These are phyloP conservation scores for Mycena maculata DNA, from an alignment of 768 basidiomycete genomes.

Conservation along the genomic window DNA sequence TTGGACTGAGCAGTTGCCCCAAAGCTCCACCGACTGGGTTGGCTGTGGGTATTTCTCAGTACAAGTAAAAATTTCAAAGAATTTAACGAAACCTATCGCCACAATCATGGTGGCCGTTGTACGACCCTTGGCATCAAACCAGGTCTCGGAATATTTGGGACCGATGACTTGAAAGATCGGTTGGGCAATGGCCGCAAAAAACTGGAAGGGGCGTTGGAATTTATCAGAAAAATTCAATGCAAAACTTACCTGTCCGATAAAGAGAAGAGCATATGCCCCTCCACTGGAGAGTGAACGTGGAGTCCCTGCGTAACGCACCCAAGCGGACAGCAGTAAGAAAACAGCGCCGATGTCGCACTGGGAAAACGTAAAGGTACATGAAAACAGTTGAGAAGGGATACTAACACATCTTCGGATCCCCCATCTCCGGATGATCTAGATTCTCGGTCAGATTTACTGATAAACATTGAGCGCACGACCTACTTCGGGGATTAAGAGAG, in stretches of 20 bases:
- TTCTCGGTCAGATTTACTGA: too few species aligned
- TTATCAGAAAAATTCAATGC: conserved; percentile 6
- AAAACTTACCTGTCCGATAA: conserved; percentile 72
- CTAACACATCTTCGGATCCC: conserved; percentile 74
- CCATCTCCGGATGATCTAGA: conserved; percentile 65
- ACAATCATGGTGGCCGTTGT: conserved; percentile 80
- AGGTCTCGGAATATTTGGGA: conserved; percentile 84
- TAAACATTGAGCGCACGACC: too few species aligned
- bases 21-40: conserved; percentile 82
- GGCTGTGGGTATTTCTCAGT: conserved; percentile 52
- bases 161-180: conserved; percentile 83
- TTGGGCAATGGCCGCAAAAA: conserved; percentile 73
- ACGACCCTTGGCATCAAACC: conserved; percentile 82
- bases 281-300: conserved; percentile 59
- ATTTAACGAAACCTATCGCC: conserved; percentile 54
- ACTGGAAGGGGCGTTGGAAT: conserved; percentile 48
- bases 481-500: conserved; percentile 68
- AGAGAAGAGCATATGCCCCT: conserved; percentile 72
- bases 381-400: conserved; percentile 24
- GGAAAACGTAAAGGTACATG: conserved; percentile 5
- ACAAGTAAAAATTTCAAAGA: neutral
- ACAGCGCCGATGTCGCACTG: conserved; percentile 73
- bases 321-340: conserved; percentile 69
- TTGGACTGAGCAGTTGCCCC: conserved; percentile 78
- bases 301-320: conserved; percentile 84